These are phyloP conservation scores for Cercospora zeae-maydis DNA, from an alignment of 2,329 filamentous ascomycete species.

Conservation along the genomic window DNA sequence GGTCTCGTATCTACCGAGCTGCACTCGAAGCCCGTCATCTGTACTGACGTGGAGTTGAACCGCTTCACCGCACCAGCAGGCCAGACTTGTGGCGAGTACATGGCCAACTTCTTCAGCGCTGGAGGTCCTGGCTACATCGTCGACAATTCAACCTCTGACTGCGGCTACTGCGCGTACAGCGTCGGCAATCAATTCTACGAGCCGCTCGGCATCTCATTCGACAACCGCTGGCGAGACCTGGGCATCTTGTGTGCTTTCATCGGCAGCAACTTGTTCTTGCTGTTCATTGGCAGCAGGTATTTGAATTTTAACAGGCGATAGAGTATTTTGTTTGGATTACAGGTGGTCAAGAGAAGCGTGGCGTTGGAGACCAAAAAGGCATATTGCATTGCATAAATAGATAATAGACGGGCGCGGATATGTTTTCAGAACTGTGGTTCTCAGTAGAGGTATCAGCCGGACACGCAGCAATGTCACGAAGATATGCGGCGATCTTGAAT, in stretches of 20 bases:
- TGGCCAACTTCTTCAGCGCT: conserved; percentile 63
- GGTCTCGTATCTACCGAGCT: conserved; percentile 78
- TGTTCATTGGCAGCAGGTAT: conserved; percentile 53
- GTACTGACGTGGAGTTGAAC: conserved; percentile 61
- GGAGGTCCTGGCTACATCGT: conserved; percentile 71
- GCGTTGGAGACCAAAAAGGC: not conserved
- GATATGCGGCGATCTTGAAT: not conserved
- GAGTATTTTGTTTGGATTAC: not conserved
- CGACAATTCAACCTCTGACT: conserved; percentile 61
- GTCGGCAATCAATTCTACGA: conserved; percentile 77
- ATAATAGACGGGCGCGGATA: not conserved
- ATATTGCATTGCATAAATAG: not conserved
- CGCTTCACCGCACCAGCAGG: conserved; percentile 63
- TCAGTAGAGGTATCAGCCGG: not conserved
- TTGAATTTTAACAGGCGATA: conserved; percentile 45
- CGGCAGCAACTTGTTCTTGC: conserved; percentile 67
- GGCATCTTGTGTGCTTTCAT: conserved; percentile 76
- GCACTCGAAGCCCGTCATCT: conserved; percentile 61
- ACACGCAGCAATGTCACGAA: not conserved
- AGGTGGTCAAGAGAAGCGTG: not conserved
- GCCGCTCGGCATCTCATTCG: conserved; percentile 63
- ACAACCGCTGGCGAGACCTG: conserved; percentile 73
- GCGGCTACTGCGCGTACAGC: conserved; percentile 78
- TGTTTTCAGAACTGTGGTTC: not conserved
- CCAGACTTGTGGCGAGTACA: conserved; percentile 71